Evolutionary conservation across 2,329 filamentous ascomycete species (phyloP).

Genomic region (Setomelanomma holmii): DNA sequence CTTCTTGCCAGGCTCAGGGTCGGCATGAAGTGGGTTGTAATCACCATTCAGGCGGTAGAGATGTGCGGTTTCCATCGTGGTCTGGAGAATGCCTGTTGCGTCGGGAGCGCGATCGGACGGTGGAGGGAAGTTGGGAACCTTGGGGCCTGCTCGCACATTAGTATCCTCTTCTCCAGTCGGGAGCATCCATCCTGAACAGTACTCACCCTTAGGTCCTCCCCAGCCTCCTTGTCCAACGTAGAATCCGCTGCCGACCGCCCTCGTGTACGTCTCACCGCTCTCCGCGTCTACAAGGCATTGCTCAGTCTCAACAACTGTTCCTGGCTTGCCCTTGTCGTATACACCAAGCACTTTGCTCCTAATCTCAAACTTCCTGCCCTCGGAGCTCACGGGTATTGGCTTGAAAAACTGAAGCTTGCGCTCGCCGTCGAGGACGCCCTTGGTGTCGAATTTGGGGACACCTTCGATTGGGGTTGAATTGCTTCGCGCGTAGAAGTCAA

Average conservation of each 20-base stretch:
- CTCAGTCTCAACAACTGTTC: conserved; percentile 82
- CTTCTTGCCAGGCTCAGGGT: conserved; percentile 81
- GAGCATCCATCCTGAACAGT: too few relatives aligned
- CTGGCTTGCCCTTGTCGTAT: conserved; percentile 87
- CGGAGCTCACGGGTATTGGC: conserved; percentile 74
- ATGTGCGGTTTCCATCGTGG: conserved; percentile 71
- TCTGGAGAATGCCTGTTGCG: conserved; percentile 72
- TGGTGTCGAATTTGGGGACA: conserved; percentile 77
- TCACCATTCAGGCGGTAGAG: conserved; percentile 78
- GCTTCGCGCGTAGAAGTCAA: conserved; percentile 82
- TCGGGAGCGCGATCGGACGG: conserved; percentile 76
- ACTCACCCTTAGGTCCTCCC: conserved; percentile 84
- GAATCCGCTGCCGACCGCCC: conserved; percentile 74
- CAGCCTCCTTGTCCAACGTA: conserved; percentile 82
- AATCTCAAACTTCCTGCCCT: conserved; percentile 76
- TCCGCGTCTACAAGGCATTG: conserved; percentile 74
- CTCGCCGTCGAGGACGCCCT: conserved; percentile 82
- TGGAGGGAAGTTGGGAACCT: conserved; percentile 78
- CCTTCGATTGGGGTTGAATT: conserved; percentile 72
- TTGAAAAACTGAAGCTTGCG: conserved; percentile 80
- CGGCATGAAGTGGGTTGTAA: conserved; percentile 92
- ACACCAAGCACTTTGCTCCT: conserved; percentile 81
- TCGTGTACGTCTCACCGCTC: conserved; percentile 73
- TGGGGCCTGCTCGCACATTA: conserved; percentile 58
- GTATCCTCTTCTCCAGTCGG: background rate